Base-by-base conservation (phyloP, 768 basidiomycete genomes). In the Rhodotorula diobovata region DNA sequence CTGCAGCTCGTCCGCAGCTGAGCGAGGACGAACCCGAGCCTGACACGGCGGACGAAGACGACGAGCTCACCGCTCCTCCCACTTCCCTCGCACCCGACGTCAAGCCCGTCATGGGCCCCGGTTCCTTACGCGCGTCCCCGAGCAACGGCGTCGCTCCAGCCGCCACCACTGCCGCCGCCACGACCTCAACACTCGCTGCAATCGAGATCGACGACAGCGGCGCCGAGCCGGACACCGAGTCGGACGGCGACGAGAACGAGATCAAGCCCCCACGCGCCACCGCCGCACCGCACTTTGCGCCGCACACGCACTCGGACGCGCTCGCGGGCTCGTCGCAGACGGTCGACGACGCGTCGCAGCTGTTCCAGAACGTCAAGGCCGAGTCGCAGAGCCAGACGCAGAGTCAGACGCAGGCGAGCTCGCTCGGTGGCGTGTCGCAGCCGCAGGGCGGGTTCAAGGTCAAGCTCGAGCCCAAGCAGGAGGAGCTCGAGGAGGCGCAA, bases 151-250 rank as follows among this genome's bases (percentile, higher is more conserved):
- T 12, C 48, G 23, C 48, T 7, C 23, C 23, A 1, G 23, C 23
- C 48, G 9, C 25, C 20, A 2, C 18, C 48, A 1, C 7, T 10
- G 25, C 48, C 10, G 48, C 15, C 35, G 37, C 56, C 2, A 39
- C 46, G 23, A 23, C 45, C 12, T 48, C 50, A 18, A 11, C 54
- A 15, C 18, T 43, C n/a, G 12, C n/a, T n/a, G n/a, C 51, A 12
- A 30, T 53, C 28, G 51, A n/a, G 14, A 7, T 53, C 51, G 51
- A 53, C 51, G 70, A 61, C 48, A 35, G 34, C 61, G 55, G 50
- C 20, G 64, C 55, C 10, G 69, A 71, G 35, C 70, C 70, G 23
- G 70, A 71, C 21, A 71, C 65, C 16, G 70, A 71, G 37, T 43
- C 32, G 2, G 43, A 55, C 16, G 70, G 66, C 48, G 16, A 37